Evolutionary conservation across 306 rosid species (phyloP).

Genomic region (Pueraria montana): DNA sequence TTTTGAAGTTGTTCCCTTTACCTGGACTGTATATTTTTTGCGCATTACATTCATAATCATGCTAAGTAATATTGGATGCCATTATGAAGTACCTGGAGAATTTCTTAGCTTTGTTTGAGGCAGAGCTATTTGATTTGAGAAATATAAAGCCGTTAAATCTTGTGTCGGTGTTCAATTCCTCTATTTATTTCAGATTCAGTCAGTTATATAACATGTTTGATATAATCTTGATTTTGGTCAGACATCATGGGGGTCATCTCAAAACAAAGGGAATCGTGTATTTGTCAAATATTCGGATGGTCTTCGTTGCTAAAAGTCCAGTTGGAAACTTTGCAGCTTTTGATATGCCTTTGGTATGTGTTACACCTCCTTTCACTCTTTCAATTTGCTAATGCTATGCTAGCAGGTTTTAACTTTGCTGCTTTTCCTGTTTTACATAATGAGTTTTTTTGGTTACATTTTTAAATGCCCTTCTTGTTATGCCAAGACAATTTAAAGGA

Average conservation of each 20-base stretch:
- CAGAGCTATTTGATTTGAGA: background rate
- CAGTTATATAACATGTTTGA: background rate
- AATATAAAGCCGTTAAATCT: background rate
- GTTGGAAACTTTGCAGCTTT: conserved; percentile 72
- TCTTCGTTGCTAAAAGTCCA: conserved; percentile 78
- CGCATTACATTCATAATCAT: too few species aligned
- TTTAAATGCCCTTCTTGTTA: conserved; percentile 3
- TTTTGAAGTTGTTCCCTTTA: background rate
- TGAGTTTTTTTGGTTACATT: background rate
- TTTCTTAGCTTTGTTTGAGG: conserved; percentile 11
- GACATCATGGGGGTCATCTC: conserved; percentile 68
- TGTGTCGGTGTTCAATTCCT: background rate
- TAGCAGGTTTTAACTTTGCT: background rate
- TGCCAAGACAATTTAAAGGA: conserved; percentile 8
- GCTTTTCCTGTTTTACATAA: background rate
- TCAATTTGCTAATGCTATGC: background rate
- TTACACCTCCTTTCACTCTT: conserved; percentile 16
- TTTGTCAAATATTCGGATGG: conserved; percentile 92
- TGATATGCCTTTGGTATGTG: conserved; percentile 95
- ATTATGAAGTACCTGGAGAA: background rate
- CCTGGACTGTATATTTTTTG: background rate
- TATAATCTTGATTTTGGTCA: conserved; percentile 45
- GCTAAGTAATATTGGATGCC: too few species aligned
- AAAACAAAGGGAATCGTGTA: conserved; percentile 90
- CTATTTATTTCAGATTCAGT: conserved; percentile 7